A percentile compares a stretch with the other conserved stretches of the same genome.
phyloP scores from a whole-genome alignment of 306 rosid species.

The Fagus sylvatica region DNA sequence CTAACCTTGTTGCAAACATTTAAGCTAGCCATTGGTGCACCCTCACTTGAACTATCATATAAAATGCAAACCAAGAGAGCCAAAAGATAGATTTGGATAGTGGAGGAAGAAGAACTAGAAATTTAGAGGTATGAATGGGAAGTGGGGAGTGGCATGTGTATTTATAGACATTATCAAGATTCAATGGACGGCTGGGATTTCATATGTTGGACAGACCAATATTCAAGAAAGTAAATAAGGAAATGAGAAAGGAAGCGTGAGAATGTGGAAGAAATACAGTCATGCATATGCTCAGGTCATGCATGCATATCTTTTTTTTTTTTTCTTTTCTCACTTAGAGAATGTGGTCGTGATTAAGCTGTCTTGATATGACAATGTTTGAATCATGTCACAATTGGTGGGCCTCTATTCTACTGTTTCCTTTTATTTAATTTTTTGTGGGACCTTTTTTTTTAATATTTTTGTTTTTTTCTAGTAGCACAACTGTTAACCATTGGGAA shows the following conservation, averaged over 20 bases:
- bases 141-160: conserved; percentile 6
- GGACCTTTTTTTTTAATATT: too few relatives aligned
- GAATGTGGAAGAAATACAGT: conserved; percentile 31
- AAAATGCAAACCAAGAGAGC: neutral
- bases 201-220: conserved; percentile 3
- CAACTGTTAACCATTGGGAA: too few relatives aligned
- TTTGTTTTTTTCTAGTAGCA: too few relatives aligned
- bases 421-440: neutral
- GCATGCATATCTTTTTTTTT: too few relatives aligned
- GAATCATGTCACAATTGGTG: neutral
- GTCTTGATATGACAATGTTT: conserved; percentile 36
- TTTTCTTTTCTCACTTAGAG: too few relatives aligned
- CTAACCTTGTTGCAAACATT: conserved; percentile 9
- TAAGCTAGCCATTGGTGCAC: conserved; percentile 19
- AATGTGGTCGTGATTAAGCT: neutral
- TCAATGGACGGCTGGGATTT: conserved; percentile 27
- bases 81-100: neutral
- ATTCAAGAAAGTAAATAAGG: conserved; percentile 16
- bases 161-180: conserved; percentile 27
- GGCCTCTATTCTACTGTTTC: too few relatives aligned
- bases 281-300: too few relatives aligned
- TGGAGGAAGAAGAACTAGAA: conserved; percentile 2
- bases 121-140: neutral
- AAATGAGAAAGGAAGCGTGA: conserved; percentile 30
- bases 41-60: neutral